Percentiles rank a stretch among this genome's conserved stretches.
Evolutionary conservation across 2,329 filamentous ascomycete species (phyloP).

Genomic region (Paecilomyces dactylethromorphus): DNA sequence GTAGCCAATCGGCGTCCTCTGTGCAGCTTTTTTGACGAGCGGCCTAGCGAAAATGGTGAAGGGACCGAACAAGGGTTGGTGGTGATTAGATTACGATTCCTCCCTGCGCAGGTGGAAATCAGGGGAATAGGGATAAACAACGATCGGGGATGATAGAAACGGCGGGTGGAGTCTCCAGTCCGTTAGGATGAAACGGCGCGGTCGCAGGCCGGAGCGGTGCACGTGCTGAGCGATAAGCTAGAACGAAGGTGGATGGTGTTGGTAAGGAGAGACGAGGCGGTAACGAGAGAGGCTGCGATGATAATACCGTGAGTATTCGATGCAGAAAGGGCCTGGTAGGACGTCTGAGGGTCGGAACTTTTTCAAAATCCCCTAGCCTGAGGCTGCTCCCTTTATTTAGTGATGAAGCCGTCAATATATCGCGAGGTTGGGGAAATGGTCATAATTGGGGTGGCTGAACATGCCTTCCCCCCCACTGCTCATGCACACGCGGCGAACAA

Average conservation of each 20-base stretch:
- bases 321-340: background rate
- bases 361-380: background rate
- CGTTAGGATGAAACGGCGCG: background rate
- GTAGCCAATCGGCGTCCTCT: background rate
- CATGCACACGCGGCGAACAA: constrained; percentile 11
- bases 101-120: background rate
- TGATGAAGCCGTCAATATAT: constrained; percentile 7
- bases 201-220: background rate
- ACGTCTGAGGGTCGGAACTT: background rate
- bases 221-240: background rate
- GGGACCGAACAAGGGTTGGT: background rate
- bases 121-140: background rate
- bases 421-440: constrained; percentile 12
- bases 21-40: background rate
- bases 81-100: background rate
- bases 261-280: background rate
- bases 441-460: constrained; percentile 31
- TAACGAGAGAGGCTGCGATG: background rate
- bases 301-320: background rate
- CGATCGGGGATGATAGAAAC: background rate
- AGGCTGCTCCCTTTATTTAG: background rate
- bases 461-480: constrained; percentile 12
- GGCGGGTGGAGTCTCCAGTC: background rate
- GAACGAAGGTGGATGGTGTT: background rate
- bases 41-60: background rate